Evolutionary conservation across 192 early-diverging fungal species (phyloP), one percentile per base, ranked within the genome.

Genomic region (Coemansia sp.): DNA sequence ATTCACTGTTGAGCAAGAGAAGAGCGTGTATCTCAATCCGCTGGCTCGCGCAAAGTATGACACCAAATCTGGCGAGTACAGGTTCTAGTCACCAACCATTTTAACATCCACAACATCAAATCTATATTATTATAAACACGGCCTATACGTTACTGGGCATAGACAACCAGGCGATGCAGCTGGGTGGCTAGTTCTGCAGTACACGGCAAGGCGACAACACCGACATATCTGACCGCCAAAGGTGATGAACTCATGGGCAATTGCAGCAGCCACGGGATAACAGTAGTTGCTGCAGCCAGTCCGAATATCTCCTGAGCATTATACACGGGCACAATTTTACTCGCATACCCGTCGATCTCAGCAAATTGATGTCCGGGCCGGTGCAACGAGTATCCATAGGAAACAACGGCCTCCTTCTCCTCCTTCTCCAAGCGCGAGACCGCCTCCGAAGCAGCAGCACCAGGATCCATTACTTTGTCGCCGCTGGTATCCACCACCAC

Each of bases 191-290:
- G 66, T 1, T 73, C 66, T 2, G 46, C 59, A 1, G 79, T 82
- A 41, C 79, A 76, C 15, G 79, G 79, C 62, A 82, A 57, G 0
- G 70, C 66, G 10, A 76, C 79, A 3, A 82, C 24, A 36, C 79
- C 79, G n/a, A 82, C 39, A 22, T 73, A 69, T 17, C 31, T 42
- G 35, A 31, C 56, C 32, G 11, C n/a, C n/a, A n/a, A 17, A 3
- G 17, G 2, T 6, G 46, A 6, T 15, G 11, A 11, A 39, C 25
- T 0, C 17, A 37, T 22, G 4, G 68, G 62, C 8, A 54, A 17
- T 6, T 56, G 56, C 25, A 82, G 38, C 32, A 82, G 62, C 79
- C 79, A 82, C 12, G 63, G 70, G 1, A 76, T 22, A n/a, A 70
- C 79, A 0, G 73, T 70, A 6, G 59, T 47, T 1, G 65, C 38